phyloP scores from a whole-genome alignment of 2,329 filamentous ascomycete genomes.

The Seiridium cupressi region DNA sequence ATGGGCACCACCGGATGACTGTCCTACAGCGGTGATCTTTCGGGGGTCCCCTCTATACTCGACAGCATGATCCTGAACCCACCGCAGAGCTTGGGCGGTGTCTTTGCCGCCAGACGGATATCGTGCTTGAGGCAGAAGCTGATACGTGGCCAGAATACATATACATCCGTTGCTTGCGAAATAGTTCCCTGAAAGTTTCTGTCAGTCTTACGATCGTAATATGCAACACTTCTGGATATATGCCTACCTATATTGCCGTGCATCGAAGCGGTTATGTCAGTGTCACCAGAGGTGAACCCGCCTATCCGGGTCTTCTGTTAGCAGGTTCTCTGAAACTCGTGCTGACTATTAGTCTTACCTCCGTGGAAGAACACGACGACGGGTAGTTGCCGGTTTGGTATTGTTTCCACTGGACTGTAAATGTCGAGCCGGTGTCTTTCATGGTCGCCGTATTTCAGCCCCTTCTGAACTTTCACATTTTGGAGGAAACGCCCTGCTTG shows the following conservation, averaged over 20 bases:
- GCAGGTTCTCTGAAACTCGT: neutral
- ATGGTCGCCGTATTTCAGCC: slow-evolving; percentile 1
- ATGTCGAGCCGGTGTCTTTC: neutral
- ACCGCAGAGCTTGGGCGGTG: neutral
- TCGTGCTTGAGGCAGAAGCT: neutral
- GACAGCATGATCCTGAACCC: neutral
- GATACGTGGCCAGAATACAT: neutral
- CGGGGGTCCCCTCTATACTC: neutral
- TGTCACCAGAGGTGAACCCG: slow-evolving; percentile 1
- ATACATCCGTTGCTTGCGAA: neutral
- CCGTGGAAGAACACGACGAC: slow-evolving; percentile 2
- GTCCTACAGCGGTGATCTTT: neutral
- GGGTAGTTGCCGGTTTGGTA: neutral
- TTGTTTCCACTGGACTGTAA: neutral
- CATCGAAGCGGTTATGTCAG: slow-evolving; percentile 2
- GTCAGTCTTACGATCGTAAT: too few species aligned
- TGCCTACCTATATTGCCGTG: neutral
- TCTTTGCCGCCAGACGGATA: slow-evolving; percentile 1
- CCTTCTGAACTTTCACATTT: neutral
- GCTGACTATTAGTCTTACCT: neutral
- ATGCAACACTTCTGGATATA: neutral
- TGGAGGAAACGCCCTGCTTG: neutral
- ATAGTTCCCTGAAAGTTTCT: neutral
- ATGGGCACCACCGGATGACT: neutral
- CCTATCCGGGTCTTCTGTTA: neutral